Base-by-base conservation (phyloP, 1,139 yeast species). In the Groenewaldozyma sp. region DNA sequence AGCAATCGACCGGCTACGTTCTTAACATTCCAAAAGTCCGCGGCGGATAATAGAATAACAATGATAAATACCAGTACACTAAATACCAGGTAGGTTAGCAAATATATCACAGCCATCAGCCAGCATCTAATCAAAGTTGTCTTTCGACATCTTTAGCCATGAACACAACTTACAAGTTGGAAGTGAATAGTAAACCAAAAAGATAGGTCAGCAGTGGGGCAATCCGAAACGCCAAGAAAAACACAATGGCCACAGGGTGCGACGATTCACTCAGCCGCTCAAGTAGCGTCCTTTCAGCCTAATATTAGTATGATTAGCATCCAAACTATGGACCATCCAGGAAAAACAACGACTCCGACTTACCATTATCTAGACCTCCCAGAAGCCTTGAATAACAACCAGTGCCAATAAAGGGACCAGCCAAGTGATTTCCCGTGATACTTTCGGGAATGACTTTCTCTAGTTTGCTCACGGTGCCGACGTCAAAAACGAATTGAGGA, bases 11-110 rank as follows among this genome's bases (percentile, higher is more conserved):
- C 98, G 13, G 94, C 70, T 13, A 91, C 83, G 59, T 91, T 91
- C 56, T 91, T 91, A 33, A 86, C 78, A 55, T 84, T 82, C 94
- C 96, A 91, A 56, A 91, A 91, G 59, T 91, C 98, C 1, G 86
- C 86, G 0, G 94, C 82, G 22, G 84, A 70, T 24, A 87, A 65
- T 19, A 91, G 64, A 4, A 87, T 76, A 34, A 86, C 77, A 9
- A 78, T 59, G 24, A 91, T 87, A 64, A 91, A 91, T 52, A 84
- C 77, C 36, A 84, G 67, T 9, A 84, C 80, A 55, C 68, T 63
- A n/a, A 21, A 14, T 7, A 22, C 10, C 11, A 7, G 11, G 26
- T 22, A 11, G n/a, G n/a, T n/a, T 7, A 17, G 13, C 24, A 24
- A 16, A 22, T 14, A 17, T 16, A 16, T 16, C 11, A 22, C 9